Evolutionary conservation across 176 grass and related monocot species (phyloP), one percentile per base, ranked within the genome.

Genomic region (Phragmites australis): DNA sequence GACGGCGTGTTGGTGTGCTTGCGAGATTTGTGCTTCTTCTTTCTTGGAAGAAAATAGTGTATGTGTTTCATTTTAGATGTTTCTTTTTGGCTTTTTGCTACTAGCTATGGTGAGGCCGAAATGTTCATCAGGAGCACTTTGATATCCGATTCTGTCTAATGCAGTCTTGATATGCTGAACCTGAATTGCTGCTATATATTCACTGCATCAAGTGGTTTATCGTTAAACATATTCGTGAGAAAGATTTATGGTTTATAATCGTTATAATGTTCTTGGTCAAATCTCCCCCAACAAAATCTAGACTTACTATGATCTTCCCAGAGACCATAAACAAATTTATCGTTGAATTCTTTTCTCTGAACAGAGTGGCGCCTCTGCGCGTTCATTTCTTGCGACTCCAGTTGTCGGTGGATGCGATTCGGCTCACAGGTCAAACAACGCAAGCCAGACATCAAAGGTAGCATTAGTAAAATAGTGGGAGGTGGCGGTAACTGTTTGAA

Each of bases 381-480:
- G 54, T 52, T 80, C 69, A 84, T 84, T 85, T 81, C 82, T 54
- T 64, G 76, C 15, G 55, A 6, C 55, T 65, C 68, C 55, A 1
- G 62, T 75, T 81, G 82, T 89, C 87, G 82, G 82, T 89, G 87
- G 87, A 89, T 84, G 55, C 82, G 13, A 41, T 72, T 75, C 18
- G 46, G 1, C 11, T 14, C 61, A 6, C 15, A 30, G 62, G 70
- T 65, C 81, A 84, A 84, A 84, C 81, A 62, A 62, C 51, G 14
- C 51, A 19, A 84, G 16, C 34, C 81, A 62, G 42, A 8, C 45
- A 68, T 48, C 40, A 6, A 53, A 88, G 80, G 51, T 10, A 15
- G 21, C 40, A 15, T 1, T n/a, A 40, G 54, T 80, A 56, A 52
- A 80, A 21, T 73, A 66, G 65, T 73, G 37, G 23, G 26, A 41